Conservation (phyloP, 495 filamentous ascomycete genomes). For the Margaritispora aquatica region DNA sequence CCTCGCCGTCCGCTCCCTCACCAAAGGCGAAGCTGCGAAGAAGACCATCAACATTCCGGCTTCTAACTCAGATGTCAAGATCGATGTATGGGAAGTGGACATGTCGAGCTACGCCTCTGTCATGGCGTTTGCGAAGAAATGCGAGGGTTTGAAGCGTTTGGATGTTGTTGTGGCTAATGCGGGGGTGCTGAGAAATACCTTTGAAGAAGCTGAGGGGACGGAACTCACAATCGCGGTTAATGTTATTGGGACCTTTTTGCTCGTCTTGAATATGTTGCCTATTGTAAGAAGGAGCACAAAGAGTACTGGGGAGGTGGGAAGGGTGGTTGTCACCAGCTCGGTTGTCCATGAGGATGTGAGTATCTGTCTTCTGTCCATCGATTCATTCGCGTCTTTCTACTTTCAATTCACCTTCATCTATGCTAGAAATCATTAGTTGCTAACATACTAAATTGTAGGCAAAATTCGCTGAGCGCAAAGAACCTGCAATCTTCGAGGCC, state of each 20-base stretch:
- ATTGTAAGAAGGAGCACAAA: constrained; percentile 5
- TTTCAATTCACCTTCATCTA: no score
- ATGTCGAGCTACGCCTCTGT: constrained; percentile 30
- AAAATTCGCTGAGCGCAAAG: constrained; percentile 18
- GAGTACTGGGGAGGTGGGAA: not conserved
- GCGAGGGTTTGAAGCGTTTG: constrained; percentile 3
- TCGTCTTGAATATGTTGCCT: constrained; percentile 17
- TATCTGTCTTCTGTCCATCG: not conserved
- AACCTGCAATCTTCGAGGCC: constrained; percentile 27
- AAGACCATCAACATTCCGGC: constrained; percentile 29
- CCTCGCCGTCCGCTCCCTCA: constrained; percentile 34
- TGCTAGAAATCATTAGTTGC: no score
- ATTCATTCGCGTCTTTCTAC: not conserved
- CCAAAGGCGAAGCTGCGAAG: constrained; percentile 34
- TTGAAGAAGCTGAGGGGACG: not conserved
- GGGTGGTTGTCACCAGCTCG: constrained; percentile 29
- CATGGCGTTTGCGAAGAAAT: constrained; percentile 13
- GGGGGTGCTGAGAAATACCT: constrained; percentile 9
- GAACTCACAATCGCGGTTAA: constrained; percentile 21
- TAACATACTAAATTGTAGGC: constrained; percentile 15
- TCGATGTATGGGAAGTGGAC: constrained; percentile 52
- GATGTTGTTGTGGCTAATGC: constrained; percentile 21
- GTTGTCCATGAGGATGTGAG: constrained; percentile 31
- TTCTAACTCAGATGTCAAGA: constrained; percentile 20
- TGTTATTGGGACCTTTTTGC: constrained; percentile 18